Conservation (phyloP, 768 basidiomycete genomes). For the Auricularia cornea region DNA sequence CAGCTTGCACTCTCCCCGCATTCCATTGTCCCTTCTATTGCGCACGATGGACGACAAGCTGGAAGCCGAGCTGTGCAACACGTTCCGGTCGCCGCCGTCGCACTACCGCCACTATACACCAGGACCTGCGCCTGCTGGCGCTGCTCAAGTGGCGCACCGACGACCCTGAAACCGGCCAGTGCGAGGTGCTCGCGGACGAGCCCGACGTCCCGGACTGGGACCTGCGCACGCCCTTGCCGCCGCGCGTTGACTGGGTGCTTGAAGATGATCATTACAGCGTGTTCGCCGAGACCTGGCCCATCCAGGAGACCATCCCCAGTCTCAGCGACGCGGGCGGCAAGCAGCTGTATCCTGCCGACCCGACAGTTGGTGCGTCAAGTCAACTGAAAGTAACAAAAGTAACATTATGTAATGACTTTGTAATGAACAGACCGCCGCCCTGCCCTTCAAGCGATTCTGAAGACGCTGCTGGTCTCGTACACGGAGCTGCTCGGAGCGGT, state of each 20-base stretch:
- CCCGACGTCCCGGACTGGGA: conserved; percentile 71
- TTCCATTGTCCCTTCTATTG: too few species aligned
- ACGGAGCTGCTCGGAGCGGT: conserved; percentile 59
- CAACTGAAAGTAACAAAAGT: too few species aligned
- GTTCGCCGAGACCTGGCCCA: conserved; percentile 86
- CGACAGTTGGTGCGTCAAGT: conserved; percentile 42
- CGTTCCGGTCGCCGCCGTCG: conserved; percentile 83
- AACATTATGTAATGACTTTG: too few species aligned
- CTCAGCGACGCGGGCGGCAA: conserved; percentile 73
- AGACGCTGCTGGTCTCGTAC: background rate
- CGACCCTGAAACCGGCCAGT: conserved; percentile 36
- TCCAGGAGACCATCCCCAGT: conserved; percentile 76
- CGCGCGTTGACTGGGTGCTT: conserved; percentile 83
- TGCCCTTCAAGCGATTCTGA: background rate
- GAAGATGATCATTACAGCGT: conserved; percentile 76
- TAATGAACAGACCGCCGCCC: conserved; percentile 40
- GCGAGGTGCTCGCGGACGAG: conserved; percentile 61
- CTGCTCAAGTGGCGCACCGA: conserved; percentile 46
- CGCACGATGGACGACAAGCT: conserved; percentile 58
- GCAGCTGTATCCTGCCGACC: conserved; percentile 73
- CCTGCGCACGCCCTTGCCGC: conserved; percentile 68
- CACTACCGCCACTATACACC: conserved; percentile 73
- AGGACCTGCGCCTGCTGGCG: conserved; percentile 61
- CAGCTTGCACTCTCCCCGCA: too few species aligned
- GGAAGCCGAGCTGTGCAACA: conserved; percentile 70